Evolutionary conservation across 2,329 filamentous ascomycete species (phyloP), one percentile per base, ranked within the genome.

Genomic region (Conoideocrella luteorostrata): DNA sequence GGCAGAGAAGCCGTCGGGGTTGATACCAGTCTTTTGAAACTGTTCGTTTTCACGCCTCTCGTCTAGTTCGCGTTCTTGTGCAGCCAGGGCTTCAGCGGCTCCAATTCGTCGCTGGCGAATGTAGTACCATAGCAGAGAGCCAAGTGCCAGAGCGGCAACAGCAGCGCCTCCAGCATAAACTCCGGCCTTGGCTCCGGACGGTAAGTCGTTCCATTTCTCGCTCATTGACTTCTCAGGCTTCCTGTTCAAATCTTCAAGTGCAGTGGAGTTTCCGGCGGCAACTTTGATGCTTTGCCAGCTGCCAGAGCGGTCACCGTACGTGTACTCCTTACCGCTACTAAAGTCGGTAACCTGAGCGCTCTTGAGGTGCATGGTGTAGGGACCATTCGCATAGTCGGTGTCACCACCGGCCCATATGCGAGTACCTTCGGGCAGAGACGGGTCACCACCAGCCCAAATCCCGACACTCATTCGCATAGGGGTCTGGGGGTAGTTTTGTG

Each of bases 291-390:
- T 84, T 54, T 82, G 54, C 69, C 71, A 85, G 42, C 64, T 68
- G 41, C 85, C 85, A 1, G 72, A 69, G 30, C 67, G 66, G 56
- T 86, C 84, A 21, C 70, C 69, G 54, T 78, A 89, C 36, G 72
- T 63, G 58, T 89, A 90, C 53, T 78, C 75, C 52, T 78, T 78
- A 45, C 80, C 78, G 39, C 70, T 75, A 56, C 75, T 77, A 64
- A 76, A 78, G 52, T 82, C 78, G 43, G 79, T 66, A 2, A 79
- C 60, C 15, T 58, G 59, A 11, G 69, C 69, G 23, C 72, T 78
- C 69, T 86, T 77, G 51, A 91, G 75, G 47, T 77, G 80, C 86
- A 90, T 90, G 54, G 73, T 80, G 67, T 78, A 91, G 1, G 86
- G 86, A 0, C 70, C 82, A 21, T 76, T 56, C 39, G 61, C 58